Evolutionary conservation across 257 asterid species (phyloP), one percentile per base, ranked within the genome.

Genomic region (Dorcoceras hygrometricum): DNA sequence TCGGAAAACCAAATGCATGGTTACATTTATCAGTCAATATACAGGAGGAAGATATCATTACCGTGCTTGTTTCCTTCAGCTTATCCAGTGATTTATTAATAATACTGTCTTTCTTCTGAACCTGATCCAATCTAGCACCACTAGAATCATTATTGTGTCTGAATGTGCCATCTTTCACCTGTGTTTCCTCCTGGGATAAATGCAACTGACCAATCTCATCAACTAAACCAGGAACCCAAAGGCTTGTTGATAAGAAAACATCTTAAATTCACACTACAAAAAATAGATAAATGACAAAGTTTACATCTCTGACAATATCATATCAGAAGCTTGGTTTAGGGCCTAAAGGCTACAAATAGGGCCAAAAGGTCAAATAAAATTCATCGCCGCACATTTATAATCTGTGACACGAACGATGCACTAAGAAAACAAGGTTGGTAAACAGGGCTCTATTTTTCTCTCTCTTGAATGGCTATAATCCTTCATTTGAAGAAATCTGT

Each of bases 51-150:
- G 68, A 59, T 43, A 65, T 63, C 36, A 83, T 54, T 83, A 93
- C 97, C 78, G 91, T 90, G 87, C 93, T 85, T 18, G 99, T 85
- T 80, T 87, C 96, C 80, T 83, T 90, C 82, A 94, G 84, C 81
- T 90, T 88, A 59, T 90, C 95, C 80, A 90, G 75, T 39, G 97
- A 90, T 80, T 87, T 90, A 72, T 69, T 93, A 58, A 94, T 78
- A 50, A 94, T 78, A 72, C 68, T 68, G 73, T 84, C 93, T 63
- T 94, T 87, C 84, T 85, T 88, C 84, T 77, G 84, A 75, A 76
- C 75, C 57, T 67, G 87, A 65, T 79, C 87, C 80, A 82, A 67
- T 16, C 59, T 39, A 64, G 74, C 27, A 26, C 78, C 73, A 80
- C 73, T 80, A 63, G 75, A 79, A 63, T 74, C 82, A 66, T 77